A percentile compares a stretch with the other conserved stretches of the same genome.
Evolutionary conservation across 306 rosid genomes (phyloP).

Genomic region (Prinsepia uniflora): DNA sequence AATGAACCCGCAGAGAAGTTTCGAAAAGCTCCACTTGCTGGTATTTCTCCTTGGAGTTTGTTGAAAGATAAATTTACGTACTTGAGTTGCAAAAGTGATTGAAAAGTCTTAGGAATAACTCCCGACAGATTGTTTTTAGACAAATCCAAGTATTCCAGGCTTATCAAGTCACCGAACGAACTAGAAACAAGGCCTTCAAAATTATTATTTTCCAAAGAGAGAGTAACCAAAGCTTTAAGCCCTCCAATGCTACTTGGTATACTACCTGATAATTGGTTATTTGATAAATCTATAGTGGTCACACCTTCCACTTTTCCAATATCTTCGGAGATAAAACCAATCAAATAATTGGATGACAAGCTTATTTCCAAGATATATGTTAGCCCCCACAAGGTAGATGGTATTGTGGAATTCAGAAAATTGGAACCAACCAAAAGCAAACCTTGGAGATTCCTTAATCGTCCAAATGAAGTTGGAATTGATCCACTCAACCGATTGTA

Average conservation of each 20-base stretch:
- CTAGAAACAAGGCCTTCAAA: conserved; percentile 13
- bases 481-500: too few species aligned
- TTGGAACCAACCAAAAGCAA: too few species aligned
- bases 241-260: neutral
- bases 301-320: too few species aligned
- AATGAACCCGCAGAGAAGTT: neutral
- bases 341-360: too few species aligned
- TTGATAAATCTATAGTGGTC: too few species aligned
- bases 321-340: too few species aligned
- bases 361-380: too few species aligned
- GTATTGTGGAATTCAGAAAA: too few species aligned
- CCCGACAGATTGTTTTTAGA: neutral
- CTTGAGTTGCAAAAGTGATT: neutral
- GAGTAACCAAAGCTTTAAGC: neutral
- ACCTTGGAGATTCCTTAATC: too few species aligned
- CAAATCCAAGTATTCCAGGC: neutral
- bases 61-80: neutral
- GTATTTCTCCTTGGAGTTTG: conserved; percentile 22
- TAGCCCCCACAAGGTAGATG: too few species aligned
- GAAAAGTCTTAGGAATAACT: neutral
- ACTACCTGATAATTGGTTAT: neutral
- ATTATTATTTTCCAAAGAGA: neutral
- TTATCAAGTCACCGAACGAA: conserved; percentile 9
- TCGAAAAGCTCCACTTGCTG: conserved; percentile 17
- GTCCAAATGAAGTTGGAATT: too few species aligned